These are phyloP conservation scores for Davidsoniella virescens DNA, from an alignment of 2,329 filamentous ascomycete species.

Conservation along the genomic window DNA sequence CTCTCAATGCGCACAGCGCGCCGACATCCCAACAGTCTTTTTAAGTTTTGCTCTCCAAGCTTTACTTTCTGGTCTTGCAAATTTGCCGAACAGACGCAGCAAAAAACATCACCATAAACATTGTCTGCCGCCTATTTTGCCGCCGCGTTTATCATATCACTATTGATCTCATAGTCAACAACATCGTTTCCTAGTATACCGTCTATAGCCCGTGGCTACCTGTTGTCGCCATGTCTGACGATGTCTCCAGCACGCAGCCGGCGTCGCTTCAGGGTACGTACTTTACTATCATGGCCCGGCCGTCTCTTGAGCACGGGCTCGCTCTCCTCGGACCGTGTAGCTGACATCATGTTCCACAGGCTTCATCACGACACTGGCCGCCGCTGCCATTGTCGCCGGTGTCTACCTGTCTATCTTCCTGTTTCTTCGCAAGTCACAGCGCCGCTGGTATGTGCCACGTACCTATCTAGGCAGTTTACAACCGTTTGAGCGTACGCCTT, in stretches of 20 bases:
- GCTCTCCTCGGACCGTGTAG: neutral
- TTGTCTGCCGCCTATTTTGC: too few relatives aligned
- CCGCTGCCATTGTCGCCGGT: slow-evolving; percentile 26
- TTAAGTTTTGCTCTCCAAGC: too few relatives aligned
- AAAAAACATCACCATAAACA: too few relatives aligned
- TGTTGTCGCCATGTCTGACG: slow-evolving; percentile 6
- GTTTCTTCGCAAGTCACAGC: slow-evolving; percentile 27
- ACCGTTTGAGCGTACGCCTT: slow-evolving; percentile 37
- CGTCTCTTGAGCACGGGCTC: neutral
- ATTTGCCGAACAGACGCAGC: too few relatives aligned
- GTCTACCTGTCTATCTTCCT: slow-evolving; percentile 30
- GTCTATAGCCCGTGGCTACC: too few relatives aligned
- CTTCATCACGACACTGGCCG: slow-evolving; percentile 33
- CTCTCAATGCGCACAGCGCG: too few relatives aligned
- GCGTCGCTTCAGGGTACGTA: slow-evolving; percentile 12
- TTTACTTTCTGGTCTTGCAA: too few relatives aligned
- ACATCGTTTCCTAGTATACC: too few relatives aligned
- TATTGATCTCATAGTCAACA: too few relatives aligned
- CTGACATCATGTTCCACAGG: slow-evolving; percentile 6
- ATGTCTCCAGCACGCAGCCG: slow-evolving; percentile 1
- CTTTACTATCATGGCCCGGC: neutral
- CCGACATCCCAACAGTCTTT: too few relatives aligned
- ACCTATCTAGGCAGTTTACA: slow-evolving; percentile 32
- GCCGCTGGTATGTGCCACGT: slow-evolving; percentile 33
- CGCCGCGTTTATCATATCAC: too few relatives aligned